phyloP scores from a whole-genome alignment of 768 basidiomycete species.

The Panaeolus papilionaceus region DNA sequence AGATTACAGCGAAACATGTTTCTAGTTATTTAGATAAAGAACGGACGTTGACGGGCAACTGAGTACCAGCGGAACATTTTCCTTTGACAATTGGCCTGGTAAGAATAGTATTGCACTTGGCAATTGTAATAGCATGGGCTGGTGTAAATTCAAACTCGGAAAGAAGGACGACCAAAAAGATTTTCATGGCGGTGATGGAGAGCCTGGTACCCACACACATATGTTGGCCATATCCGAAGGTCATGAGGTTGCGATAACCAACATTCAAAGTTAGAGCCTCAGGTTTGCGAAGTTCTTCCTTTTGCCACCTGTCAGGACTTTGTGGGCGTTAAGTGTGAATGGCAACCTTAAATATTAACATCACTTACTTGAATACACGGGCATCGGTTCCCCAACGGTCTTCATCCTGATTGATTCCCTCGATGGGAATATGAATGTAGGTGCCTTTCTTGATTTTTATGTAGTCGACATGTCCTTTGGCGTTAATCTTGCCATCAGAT shows the following conservation, averaged over 20 bases:
- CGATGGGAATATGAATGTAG: conserved; percentile 63
- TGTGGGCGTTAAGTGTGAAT: conserved; percentile 14
- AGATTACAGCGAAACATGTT: conserved; percentile 10
- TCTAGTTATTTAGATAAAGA: conserved; percentile 22
- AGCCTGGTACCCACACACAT: conserved; percentile 58
- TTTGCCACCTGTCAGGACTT: conserved; percentile 62
- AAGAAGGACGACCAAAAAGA: conserved; percentile 52
- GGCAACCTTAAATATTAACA: neutral
- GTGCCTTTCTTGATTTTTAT: conserved; percentile 59
- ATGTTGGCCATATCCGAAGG: conserved; percentile 57
- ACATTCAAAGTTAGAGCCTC: conserved; percentile 36
- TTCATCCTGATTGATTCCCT: conserved; percentile 56
- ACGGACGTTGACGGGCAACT: conserved; percentile 43
- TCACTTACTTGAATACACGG: conserved; percentile 55
- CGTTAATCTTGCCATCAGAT: conserved; percentile 41
- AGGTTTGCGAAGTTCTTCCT: conserved; percentile 39
- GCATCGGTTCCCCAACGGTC: conserved; percentile 65
- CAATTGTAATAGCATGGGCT: conserved; percentile 44
- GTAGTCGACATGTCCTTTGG: conserved; percentile 33
- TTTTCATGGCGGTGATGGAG: conserved; percentile 54
- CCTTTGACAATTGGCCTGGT: conserved; percentile 55
- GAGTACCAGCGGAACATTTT: conserved; percentile 45
- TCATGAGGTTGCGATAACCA: conserved; percentile 55
- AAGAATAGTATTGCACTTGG: conserved; percentile 54
- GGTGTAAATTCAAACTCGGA: conserved; percentile 53